Conservation (phyloP, 169 alveolate genomes). For the Miamiensis avidus region DNA sequence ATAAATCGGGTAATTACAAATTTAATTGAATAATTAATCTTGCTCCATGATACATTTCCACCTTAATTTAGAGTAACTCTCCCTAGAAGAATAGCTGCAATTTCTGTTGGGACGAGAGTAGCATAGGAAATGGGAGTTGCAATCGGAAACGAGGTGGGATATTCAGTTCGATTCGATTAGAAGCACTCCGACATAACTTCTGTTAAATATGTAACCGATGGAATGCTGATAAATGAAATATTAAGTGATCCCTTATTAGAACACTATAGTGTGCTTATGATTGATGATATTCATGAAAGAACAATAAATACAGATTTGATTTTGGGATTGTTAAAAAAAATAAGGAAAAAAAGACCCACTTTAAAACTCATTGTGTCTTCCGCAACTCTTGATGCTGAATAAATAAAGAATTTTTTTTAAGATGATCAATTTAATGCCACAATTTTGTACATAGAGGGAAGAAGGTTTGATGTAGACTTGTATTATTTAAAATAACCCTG, state of each 20-base stretch:
- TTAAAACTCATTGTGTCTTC: slow-evolving; percentile 78
- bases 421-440: slow-evolving; percentile 3
- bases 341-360: slow-evolving; percentile 64
- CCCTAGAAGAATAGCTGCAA: slow-evolving; percentile 90
- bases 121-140: slow-evolving; percentile 67
- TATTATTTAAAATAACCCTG: slow-evolving; percentile 25
- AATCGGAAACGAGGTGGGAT: slow-evolving; percentile 84
- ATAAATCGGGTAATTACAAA: slow-evolving; percentile 37
- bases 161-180: slow-evolving; percentile 88
- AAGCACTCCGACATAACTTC: slow-evolving; percentile 71
- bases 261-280: slow-evolving; percentile 94
- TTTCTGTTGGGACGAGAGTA: slow-evolving; percentile 80
- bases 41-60: neutral
- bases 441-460: slow-evolving; percentile 34
- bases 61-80: slow-evolving; percentile 58
- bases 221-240: slow-evolving; percentile 96
- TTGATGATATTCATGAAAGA: slow-evolving; percentile 99
- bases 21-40: too few species aligned
- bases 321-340: slow-evolving; percentile 91
- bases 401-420: slow-evolving; percentile 27
- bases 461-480: slow-evolving; percentile 37
- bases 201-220: slow-evolving; percentile 99
- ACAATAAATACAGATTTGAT: slow-evolving; percentile 97
- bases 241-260: slow-evolving; percentile 88
- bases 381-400: slow-evolving; percentile 81